Evolutionary conservation across 176 grass and related monocot genomes (phyloP).

Genomic region (Avena sativa): DNA sequence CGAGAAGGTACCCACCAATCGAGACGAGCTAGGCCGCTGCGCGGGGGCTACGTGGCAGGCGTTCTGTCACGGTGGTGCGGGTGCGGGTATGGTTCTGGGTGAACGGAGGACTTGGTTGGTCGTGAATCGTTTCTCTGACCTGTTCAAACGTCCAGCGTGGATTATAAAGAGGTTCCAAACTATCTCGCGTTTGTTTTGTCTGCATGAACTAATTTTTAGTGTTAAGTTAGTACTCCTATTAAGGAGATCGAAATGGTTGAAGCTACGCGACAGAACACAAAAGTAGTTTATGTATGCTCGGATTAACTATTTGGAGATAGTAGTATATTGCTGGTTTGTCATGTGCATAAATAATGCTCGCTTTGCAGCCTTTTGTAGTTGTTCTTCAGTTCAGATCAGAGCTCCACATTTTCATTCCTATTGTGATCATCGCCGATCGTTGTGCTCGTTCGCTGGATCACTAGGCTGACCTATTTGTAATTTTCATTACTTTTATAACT

Average conservation of each 20-base stretch:
- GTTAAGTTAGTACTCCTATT: no score
- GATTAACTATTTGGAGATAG: not conserved
- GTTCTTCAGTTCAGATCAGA: not conserved
- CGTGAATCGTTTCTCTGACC: conserved; percentile 63
- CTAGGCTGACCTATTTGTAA: no score
- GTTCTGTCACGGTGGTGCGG: not conserved
- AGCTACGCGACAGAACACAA: not conserved
- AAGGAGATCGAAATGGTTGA: not conserved
- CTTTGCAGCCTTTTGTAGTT: not conserved
- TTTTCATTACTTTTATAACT: no score
- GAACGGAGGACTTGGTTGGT: conserved; percentile 38
- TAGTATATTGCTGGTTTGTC: not conserved
- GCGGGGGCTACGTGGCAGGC: not conserved
- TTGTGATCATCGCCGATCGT: not conserved
- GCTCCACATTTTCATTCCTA: not conserved
- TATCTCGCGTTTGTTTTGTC: conserved; percentile 28
- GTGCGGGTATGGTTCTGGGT: conserved; percentile 43
- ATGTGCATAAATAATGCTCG: not conserved
- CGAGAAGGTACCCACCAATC: conserved; percentile 29
- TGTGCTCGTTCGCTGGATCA: not conserved
- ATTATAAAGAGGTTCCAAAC: not conserved
- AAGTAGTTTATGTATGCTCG: not conserved
- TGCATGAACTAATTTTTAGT: not conserved
- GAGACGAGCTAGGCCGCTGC: not conserved
- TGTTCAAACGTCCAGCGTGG: conserved; percentile 47